Evolutionary conservation across 768 basidiomycete species (phyloP), one percentile per base, ranked within the genome.

Genomic region (Udeniomyces megalosporus): DNA sequence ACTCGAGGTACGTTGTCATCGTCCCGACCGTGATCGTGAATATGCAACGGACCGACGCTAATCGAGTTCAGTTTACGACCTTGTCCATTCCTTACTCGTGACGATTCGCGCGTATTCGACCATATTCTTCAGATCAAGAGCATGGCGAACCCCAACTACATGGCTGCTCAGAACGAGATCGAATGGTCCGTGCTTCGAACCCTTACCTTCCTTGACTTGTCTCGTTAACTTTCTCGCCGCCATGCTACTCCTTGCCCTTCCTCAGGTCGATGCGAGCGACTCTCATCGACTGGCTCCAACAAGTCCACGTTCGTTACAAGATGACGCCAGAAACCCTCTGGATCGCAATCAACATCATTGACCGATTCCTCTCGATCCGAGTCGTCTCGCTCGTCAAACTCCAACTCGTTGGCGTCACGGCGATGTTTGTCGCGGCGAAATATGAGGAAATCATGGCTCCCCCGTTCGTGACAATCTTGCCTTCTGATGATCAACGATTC

Each of bases 401-500:
- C 53, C 89, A 93, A 75, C 84, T 99, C 29, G 95, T 99, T 60
- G 95, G 95, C 29, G 87, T 99, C 65, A 95, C 92, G 0, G 93
- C 95, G 52, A 92, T 99, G 86, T 97, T 97, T 78, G 85, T 99
- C 68, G 95, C 95, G 0, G 85, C 90, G 62, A 99, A 99, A 75
- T 99, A 97, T 77, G 95, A 99, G 75, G 95, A 99, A 75, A 96
- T 99, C 70, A 80, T 99, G 61, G 93, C 95, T 0, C 95, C 95
- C 0, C 85, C 84, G 72, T 75, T n/a, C 20, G 74, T 68, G 26
- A 10, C n/a, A 17, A 17, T 24, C 10, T 52, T 17, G 31, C 24
- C 22, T 32, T 31, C n/a, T 12, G 20, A 17, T 55, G n/a, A 24
- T 1, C 22, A 29, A 17, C 35, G 42, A 44, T 32, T 22, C 29